Conservation (phyloP, 768 basidiomycete genomes). For the Pisolithus sp. region DNA sequence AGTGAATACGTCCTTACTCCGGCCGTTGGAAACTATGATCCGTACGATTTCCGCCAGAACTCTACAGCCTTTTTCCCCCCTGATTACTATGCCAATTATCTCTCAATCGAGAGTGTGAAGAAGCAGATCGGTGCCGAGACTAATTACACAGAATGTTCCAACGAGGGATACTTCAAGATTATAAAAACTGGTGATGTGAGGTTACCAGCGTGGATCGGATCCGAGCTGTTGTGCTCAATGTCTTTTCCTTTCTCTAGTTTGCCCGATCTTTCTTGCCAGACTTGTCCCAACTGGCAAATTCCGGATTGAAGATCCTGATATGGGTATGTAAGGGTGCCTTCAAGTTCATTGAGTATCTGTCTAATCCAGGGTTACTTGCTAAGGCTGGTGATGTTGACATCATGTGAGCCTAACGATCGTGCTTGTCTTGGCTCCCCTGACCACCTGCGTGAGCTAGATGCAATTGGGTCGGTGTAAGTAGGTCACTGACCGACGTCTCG, state of each 20-base stretch:
- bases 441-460: constrained; percentile 6
- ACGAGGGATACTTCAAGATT: constrained; percentile 39
- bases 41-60: constrained; percentile 54
- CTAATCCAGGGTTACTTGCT: background rate
- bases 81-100: constrained; percentile 46
- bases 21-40: constrained; percentile 47
- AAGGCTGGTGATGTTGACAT: constrained; percentile 26
- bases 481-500: background rate
- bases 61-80: constrained; percentile 48
- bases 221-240: background rate
- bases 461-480: constrained; percentile 31
- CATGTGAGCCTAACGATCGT: constrained; percentile 10
- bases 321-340: constrained; percentile 26
- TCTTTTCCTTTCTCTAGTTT: constrained; percentile 13
- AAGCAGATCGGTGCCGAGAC: constrained; percentile 47
- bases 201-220: background rate
- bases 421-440: background rate
- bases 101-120: constrained; percentile 31
- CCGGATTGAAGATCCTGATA: constrained; percentile 32
- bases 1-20: constrained; percentile 41
- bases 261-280: constrained; percentile 34
- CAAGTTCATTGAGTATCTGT: too few species aligned
- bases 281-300: constrained; percentile 31
- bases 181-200: constrained; percentile 51
- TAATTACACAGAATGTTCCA: constrained; percentile 43